phyloP scores from a whole-genome alignment of 371 early-diverging fungal genomes.

The Actinomortierella wolfii region DNA sequence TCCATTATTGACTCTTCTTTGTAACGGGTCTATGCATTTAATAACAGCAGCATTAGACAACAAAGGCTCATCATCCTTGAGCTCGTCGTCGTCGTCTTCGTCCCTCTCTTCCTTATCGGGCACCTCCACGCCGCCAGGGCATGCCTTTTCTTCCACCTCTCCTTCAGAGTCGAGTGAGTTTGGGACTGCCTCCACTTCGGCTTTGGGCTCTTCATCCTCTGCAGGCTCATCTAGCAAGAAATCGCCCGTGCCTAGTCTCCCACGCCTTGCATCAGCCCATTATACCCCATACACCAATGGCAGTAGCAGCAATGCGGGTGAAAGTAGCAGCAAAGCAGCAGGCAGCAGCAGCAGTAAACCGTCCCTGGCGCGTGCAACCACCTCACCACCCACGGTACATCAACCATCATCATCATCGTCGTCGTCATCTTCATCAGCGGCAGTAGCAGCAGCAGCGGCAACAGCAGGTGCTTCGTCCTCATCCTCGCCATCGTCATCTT shows the following conservation, averaged over 20 bases:
- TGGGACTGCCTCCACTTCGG: constrained; percentile 4
- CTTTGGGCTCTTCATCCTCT: not conserved
- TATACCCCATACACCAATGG: constrained; percentile 4
- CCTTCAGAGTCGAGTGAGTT: not conserved
- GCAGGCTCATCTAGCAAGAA: no score
- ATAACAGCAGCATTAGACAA: no score
- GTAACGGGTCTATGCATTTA: no score
- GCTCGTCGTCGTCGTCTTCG: constrained; percentile 15
- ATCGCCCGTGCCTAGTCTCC: no score
- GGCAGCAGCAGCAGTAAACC: no score
- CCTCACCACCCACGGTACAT: constrained; percentile 18
- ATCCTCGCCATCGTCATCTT: constrained; percentile 10
- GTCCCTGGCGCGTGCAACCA: constrained; percentile 13
- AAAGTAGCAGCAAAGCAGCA: no score
- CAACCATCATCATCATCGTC: constrained; percentile 3
- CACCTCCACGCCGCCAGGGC: no score
- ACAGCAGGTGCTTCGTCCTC: not conserved
- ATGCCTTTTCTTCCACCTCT: not conserved
- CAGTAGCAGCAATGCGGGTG: not conserved
- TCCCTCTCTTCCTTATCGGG: constrained; percentile 2
- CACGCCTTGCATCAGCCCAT: no score
- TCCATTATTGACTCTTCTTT: no score
- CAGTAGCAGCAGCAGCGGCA: no score
- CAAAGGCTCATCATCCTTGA: constrained; percentile 14
- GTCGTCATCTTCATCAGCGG: constrained; percentile 13